Base-by-base conservation (phyloP, 176 grass and related monocot genomes). In the Hyparrhenia diplandra region DNA sequence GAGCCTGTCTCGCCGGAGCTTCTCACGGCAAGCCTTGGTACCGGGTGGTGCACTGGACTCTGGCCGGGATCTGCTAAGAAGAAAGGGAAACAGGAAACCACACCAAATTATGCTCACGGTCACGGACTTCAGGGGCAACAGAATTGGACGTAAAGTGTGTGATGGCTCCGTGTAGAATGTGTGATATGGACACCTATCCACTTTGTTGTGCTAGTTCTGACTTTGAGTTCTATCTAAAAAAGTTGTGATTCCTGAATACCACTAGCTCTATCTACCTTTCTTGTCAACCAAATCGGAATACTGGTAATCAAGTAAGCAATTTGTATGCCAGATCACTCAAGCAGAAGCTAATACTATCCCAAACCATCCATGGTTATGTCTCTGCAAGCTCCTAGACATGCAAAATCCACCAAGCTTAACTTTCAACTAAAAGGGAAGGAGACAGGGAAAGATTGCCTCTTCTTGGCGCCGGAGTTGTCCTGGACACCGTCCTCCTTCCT, bases 11-110 rank as follows among this genome's bases (percentile, higher is more conserved):
- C 97, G 88, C 55, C 97, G 86, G 67, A 91, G 85, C 90, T 99
- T 99, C 76, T 99, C 97, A 12, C 97, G 93, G 78, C 97, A 89
- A 49, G 97, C 97, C 80, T 99, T 99, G 21, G 97, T 91, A 14
- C 93, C 97, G 3, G 93, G 91, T 5, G 69, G 85, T 1, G 93
- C 93, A 63, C 91, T 89, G 39, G 97, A 96, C 69, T 99, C 91
- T 30, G 71, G 93, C 30, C 97, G 89, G 29, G 77, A 84, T 80
- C 97, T 99, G 90, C 40, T 3, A 49, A 66, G 42, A 74, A 24
- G n/a, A 18, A 11, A 32, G 8, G 4, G 20, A 21, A 29, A 37
- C 2, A 17, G 12, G 24, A 35, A 34, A 71, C n/a, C 4, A 14
- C 23, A 5, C 25, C 36, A 84, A 76, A 71, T 75, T n/a, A 28